Base-by-base conservation (phyloP, 306 rosid species). In the Trifolium fragiferum region DNA sequence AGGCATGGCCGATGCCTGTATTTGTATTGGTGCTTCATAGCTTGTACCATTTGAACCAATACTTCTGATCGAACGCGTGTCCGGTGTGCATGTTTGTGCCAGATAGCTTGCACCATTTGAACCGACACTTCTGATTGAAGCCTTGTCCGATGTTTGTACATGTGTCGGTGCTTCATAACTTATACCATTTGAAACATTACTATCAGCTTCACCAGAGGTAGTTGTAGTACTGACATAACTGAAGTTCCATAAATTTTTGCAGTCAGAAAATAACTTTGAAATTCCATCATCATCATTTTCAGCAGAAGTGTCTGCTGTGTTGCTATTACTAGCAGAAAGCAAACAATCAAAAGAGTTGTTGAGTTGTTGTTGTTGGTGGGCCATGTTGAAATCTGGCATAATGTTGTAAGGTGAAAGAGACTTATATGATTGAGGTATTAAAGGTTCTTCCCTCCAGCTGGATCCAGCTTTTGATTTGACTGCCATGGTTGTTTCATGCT, bases 161-260 rank as follows among this genome's bases (percentile, higher is more conserved):
- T 44, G 50, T 44, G 50, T 44, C 16, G 5, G 50, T 44, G 50
- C 16, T 13, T 44, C 50, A 15, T 44, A 44, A 6, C 50, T 44
- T 44, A 46, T 57, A 66, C 43, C 62, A 68, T 73, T 76, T 18
- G 87, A 82, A 43, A 76, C 78, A 69, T 76, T 76, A 35, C 74
- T 83, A 51, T 82, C 89, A 35, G 88, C 79, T 78, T 86, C 88
- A 19, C 83, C 89, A 2, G 97, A 82, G 38, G 93, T 84, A 30
- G 77, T 71, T 44, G 87, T 76, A 32, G 89, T 83, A 58, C 78
- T 76, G 30, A 58, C 72, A 62, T 74, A 50, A 73, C 74, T 84
- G 44, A 84, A 86, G 84, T 61, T 93, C 97, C 89, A 84, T 7
- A 85, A 62, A 76, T 78, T 89, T 75, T 80, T 71, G 51, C 84